Evolutionary conservation across 768 basidiomycete species (phyloP).

Genomic region (Fistulinella prunicolor): DNA sequence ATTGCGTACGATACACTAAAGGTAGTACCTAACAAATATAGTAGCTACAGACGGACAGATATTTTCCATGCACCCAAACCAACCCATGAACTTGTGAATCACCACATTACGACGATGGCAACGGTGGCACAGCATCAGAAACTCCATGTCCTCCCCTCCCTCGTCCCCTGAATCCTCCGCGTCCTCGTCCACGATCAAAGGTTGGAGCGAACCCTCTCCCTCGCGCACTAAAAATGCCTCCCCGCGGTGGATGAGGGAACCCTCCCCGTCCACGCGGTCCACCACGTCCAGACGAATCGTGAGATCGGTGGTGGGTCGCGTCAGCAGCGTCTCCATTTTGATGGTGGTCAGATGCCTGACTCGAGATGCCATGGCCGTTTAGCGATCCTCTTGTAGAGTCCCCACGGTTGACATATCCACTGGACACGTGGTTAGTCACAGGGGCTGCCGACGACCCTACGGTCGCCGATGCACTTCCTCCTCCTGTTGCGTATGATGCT

Average conservation of each 20-base stretch:
- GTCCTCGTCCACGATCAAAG: constrained; percentile 34
- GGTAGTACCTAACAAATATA: not conserved
- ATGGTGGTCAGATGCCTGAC: not conserved
- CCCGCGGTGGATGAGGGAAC: constrained; percentile 19
- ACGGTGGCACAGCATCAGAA: not conserved
- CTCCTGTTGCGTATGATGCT: constrained; percentile 10
- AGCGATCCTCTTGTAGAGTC: constrained; percentile 3
- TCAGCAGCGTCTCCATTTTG: constrained; percentile 10
- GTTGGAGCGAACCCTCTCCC: constrained; percentile 32
- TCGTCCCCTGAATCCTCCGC: constrained; percentile 31
- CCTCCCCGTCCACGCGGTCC: constrained; percentile 33
- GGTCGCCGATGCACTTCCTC: not conserved
- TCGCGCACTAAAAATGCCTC: constrained; percentile 22
- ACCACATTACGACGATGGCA: constrained; percentile 8
- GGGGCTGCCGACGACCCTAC: not conserved
- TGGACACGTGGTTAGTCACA: not conserved
- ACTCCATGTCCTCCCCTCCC: constrained; percentile 27
- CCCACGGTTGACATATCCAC: constrained; percentile 3
- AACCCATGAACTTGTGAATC: not conserved
- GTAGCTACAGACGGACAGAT: constrained; percentile 5
- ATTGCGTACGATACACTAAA: not conserved
- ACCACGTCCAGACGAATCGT: constrained; percentile 21
- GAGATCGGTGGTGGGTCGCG: not conserved
- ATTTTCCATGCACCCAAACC: not conserved
- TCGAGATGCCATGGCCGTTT: constrained; percentile 7